phyloP scores from a whole-genome alignment of 495 filamentous ascomycete genomes.

The Daldinia bambusicola region DNA sequence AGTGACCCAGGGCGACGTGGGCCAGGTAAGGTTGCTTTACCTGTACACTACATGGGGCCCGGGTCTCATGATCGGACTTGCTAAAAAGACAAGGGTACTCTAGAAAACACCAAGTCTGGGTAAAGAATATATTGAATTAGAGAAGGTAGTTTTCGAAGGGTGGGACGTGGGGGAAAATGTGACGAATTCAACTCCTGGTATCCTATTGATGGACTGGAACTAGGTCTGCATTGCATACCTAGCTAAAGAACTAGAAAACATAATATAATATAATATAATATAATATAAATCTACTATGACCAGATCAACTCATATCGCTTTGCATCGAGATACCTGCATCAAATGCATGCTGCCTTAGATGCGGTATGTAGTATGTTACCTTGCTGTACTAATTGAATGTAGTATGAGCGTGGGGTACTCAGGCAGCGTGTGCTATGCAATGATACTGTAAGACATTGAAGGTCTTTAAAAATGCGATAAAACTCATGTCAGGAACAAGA shows the following conservation, averaged over 20 bases:
- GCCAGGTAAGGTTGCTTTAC: neutral
- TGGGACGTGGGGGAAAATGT: neutral
- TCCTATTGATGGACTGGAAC: neutral
- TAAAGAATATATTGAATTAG: neutral
- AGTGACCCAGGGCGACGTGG: no score
- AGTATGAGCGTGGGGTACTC: neutral
- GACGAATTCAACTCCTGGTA: neutral
- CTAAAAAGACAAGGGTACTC: neutral
- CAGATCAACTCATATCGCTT: conserved; percentile 7
- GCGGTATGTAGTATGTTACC: neutral
- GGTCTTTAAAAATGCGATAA: neutral
- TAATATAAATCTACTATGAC: conserved; percentile 2
- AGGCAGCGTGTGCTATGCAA: neutral
- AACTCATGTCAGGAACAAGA: conserved; percentile 4
- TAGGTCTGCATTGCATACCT: conserved; percentile 1
- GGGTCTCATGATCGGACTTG: neutral
- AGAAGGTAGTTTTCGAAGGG: neutral
- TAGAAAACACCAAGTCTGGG: neutral
- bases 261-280: no score
- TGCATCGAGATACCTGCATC: neutral
- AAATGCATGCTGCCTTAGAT: neutral
- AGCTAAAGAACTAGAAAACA: no score
- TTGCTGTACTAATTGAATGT: neutral
- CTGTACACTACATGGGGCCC: neutral
- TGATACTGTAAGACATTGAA: neutral